A percentile compares a stretch with the other conserved stretches of the same genome.
These are phyloP conservation scores for Termitomyces sp. DNA, from an alignment of 768 basidiomycete species.

Conservation along the genomic window DNA sequence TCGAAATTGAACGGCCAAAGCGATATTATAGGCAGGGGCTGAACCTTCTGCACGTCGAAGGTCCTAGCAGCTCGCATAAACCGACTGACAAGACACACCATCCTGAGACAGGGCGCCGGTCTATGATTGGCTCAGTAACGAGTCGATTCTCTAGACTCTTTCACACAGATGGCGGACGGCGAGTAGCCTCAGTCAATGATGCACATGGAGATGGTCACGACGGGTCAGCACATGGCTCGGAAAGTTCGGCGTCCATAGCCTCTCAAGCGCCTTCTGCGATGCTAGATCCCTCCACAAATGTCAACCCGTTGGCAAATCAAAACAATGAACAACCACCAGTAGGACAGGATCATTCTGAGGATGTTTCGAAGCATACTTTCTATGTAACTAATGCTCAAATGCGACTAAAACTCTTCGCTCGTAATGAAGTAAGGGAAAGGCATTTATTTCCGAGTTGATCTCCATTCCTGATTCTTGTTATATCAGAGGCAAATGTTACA, in stretches of 20 bases:
- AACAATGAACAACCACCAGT: constrained; percentile 15
- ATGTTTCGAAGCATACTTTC: constrained; percentile 89
- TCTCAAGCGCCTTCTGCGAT: constrained; percentile 49
- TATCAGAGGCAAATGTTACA: constrained; percentile 90
- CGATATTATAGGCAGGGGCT: constrained; percentile 86
- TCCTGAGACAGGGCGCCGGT: constrained; percentile 26
- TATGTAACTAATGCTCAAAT: constrained; percentile 90
- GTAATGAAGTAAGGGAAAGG: constrained; percentile 61
- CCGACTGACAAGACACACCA: constrained; percentile 2
- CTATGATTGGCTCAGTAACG: constrained; percentile 44
- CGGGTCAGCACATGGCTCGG: constrained; percentile 15
- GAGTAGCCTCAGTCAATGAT: constrained; percentile 13
- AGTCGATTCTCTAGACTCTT: constrained; percentile 41
- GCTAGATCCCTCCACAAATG: constrained; percentile 78
- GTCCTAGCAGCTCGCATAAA: constrained; percentile 10
- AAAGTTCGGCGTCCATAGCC: constrained; percentile 22
- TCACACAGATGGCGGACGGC: constrained; percentile 22
- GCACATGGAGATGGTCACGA: constrained; percentile 2
- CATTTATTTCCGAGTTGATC: not conserved
- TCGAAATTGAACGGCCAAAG: constrained; percentile 85
- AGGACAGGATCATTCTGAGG: constrained; percentile 24
- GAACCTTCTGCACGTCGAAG: constrained; percentile 47
- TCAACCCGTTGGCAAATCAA: constrained; percentile 42
- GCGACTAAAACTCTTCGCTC: constrained; percentile 79
- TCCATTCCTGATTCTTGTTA: constrained; percentile 1